phyloP scores from a whole-genome alignment of 768 basidiomycete species.

The Lentinula lateritia region DNA sequence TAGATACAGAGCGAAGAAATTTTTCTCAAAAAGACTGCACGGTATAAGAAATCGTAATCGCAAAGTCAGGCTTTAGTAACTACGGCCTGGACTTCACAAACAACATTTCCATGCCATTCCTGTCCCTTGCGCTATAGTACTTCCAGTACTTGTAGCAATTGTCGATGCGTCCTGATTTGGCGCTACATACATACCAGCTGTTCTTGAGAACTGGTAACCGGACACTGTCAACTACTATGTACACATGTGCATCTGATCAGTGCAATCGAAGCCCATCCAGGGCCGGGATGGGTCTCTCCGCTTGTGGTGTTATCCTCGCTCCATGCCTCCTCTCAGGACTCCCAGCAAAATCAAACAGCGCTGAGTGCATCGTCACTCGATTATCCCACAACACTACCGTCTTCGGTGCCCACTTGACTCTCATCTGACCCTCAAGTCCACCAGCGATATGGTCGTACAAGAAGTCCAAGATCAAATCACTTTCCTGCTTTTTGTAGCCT shows the following conservation, averaged over 20 bases:
- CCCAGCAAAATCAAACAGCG: conserved; percentile 45
- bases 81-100: too few relatives aligned
- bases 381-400: conserved; percentile 61
- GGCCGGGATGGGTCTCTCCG: conserved; percentile 46
- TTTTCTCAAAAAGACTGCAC: too few relatives aligned
- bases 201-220: too few relatives aligned
- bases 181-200: too few relatives aligned
- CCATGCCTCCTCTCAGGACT: conserved; percentile 44
- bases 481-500: conserved; percentile 56
- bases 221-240: not conserved
- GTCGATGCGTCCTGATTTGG: too few relatives aligned
- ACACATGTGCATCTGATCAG: not conserved
- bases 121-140: too few relatives aligned
- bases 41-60: too few relatives aligned
- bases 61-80: too few relatives aligned
- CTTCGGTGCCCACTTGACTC: conserved; percentile 47
- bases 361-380: conserved; percentile 39
- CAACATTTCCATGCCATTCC: too few relatives aligned
- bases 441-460: conserved; percentile 47
- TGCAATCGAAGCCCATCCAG: conserved; percentile 15
- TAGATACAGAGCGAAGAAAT: too few relatives aligned
- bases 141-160: too few relatives aligned
- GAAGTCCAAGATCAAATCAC: conserved; percentile 40
- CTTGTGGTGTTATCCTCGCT: conserved; percentile 51
- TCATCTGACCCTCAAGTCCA: conserved; percentile 47